Percentiles rank a stretch among this genome's conserved stretches.
These are phyloP conservation scores for Populus tomentosa DNA, from an alignment of 441 rosid genomes.

Conservation along the genomic window DNA sequence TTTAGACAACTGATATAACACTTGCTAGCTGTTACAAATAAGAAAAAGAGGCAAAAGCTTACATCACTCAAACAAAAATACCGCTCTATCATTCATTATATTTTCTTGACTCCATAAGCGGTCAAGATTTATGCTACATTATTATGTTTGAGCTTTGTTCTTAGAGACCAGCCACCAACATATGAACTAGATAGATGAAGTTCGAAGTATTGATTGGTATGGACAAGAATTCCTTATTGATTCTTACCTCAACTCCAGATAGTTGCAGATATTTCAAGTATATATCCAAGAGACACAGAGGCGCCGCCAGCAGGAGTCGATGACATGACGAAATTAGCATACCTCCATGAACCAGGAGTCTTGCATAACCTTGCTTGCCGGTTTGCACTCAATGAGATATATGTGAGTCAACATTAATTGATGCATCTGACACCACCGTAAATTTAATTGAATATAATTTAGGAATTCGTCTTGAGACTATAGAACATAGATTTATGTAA, in stretches of 20 bases:
- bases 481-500: not conserved
- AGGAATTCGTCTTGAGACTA: not conserved
- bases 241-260: slow-evolving; percentile 30
- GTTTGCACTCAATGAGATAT: slow-evolving; percentile 57
- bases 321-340: slow-evolving; percentile 73
- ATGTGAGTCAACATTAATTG: slow-evolving; percentile 39
- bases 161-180: not conserved
- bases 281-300: slow-evolving; percentile 63
- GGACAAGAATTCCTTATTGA: not conserved
- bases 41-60: not conserved
- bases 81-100: not conserved
- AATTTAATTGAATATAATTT: not conserved
- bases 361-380: slow-evolving; percentile 57
- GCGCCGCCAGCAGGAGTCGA: slow-evolving; percentile 70
- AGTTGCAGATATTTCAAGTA: slow-evolving; percentile 37
- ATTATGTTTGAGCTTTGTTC: not conserved
- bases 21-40: not conserved
- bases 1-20: not conserved
- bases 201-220: not conserved
- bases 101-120: not conserved
- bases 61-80: not conserved
- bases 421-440: not conserved
- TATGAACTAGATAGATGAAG: not conserved
- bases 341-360: slow-evolving; percentile 79
- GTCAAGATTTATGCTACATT: not conserved